phyloP scores from a whole-genome alignment of 2,329 filamentous ascomycete genomes.

The Coniochaeta sp. region DNA sequence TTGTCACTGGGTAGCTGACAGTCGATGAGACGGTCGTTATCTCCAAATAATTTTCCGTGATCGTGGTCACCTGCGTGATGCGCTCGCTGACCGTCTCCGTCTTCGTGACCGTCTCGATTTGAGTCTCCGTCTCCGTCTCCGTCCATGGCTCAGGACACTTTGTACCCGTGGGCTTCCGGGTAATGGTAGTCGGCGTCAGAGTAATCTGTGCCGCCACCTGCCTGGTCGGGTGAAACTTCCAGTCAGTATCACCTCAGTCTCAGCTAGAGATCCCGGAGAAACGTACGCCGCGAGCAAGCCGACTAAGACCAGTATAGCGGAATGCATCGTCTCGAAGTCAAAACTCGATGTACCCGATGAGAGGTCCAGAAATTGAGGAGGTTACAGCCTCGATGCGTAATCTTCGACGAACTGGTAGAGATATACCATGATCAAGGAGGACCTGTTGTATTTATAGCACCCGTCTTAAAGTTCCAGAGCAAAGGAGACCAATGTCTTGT shows the following conservation, averaged over 20 bases:
- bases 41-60: background rate
- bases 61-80: constrained; percentile 2
- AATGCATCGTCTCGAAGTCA: constrained; percentile 6
- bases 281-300: constrained; percentile 10
- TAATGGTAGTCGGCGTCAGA: constrained; percentile 12
- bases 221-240: constrained; percentile 1
- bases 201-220: constrained; percentile 13
- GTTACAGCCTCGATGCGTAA: background rate
- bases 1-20: background rate
- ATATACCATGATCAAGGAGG: background rate
- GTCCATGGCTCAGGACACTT: constrained; percentile 9
- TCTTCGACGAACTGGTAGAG: background rate
- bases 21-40: constrained; percentile 1
- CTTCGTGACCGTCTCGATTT: constrained; percentile 2
- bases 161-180: background rate
- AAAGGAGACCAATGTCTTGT: background rate
- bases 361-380: background rate
- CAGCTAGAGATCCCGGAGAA: too few relatives aligned
- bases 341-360: background rate
- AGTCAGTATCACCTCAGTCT: background rate
- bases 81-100: background rate
- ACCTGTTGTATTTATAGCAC: background rate
- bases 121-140: constrained; percentile 8
- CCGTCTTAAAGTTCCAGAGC: background rate
- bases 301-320: constrained; percentile 4